A percentile compares a stretch with the other conserved stretches of the same genome.
Evolutionary conservation across 1,139 yeast species (phyloP).

Genomic region (Pneumocystis murina): DNA sequence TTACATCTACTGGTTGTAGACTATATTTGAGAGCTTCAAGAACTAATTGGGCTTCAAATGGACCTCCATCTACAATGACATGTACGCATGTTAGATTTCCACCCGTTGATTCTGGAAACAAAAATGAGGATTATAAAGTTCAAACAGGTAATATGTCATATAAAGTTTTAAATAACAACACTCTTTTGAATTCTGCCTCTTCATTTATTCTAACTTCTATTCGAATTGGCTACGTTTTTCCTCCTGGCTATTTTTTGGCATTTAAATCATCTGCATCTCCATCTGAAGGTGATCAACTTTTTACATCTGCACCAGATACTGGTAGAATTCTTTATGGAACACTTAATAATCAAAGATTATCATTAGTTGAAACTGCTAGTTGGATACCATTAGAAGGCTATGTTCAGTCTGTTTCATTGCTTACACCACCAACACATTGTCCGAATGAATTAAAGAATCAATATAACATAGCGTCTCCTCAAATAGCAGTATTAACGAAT

Average conservation of each 20-base stretch:
- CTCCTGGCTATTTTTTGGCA: constrained; percentile 71
- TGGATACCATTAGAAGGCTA: constrained; percentile 46
- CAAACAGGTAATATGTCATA: background rate
- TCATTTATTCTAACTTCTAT: constrained; percentile 31
- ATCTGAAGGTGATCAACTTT: constrained; percentile 34
- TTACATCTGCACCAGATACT: constrained; percentile 69
- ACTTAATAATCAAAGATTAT: constrained; percentile 32
- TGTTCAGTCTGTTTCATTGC: constrained; percentile 60
- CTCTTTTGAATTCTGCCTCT: constrained; percentile 3
- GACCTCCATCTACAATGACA: constrained; percentile 15
- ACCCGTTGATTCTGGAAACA: constrained; percentile 15
- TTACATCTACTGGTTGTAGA: constrained; percentile 77
- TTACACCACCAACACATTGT: constrained; percentile 55
- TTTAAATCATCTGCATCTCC: constrained; percentile 20
- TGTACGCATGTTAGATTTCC: constrained; percentile 26
- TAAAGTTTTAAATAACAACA: background rate
- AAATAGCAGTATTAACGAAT: constrained; percentile 68
- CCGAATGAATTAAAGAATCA: constrained; percentile 84
- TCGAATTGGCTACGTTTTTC: constrained; percentile 38
- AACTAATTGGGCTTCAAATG: constrained; percentile 7
- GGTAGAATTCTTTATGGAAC: constrained; percentile 37
- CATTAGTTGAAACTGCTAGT: constrained; percentile 66
- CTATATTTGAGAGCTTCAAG: constrained; percentile 34
- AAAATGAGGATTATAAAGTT: constrained; percentile 1
- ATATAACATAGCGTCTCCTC: constrained; percentile 39